Evolutionary conservation across 1,139 yeast genomes (phyloP).

Genomic region (Taphrina wiesneri): DNA sequence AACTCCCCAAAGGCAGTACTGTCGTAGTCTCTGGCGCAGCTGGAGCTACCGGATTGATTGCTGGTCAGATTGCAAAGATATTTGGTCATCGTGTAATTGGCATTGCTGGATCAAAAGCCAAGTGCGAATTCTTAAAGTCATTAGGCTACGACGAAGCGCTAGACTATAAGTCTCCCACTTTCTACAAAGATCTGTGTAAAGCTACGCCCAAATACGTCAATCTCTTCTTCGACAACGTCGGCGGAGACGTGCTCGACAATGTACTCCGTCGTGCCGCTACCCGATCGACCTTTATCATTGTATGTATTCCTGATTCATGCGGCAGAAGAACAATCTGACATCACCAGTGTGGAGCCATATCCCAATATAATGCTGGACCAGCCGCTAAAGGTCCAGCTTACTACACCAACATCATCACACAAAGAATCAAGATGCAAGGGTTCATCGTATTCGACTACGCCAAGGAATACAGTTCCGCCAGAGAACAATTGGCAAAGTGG

Average conservation of each 20-base stretch:
- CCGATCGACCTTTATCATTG: slow-evolving; percentile 54
- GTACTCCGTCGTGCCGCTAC: slow-evolving; percentile 51
- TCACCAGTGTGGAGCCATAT: slow-evolving; percentile 57
- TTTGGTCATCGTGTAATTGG: slow-evolving; percentile 63
- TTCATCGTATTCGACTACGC: slow-evolving; percentile 35
- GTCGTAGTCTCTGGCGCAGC: slow-evolving; percentile 66
- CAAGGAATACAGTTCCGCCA: slow-evolving; percentile 28
- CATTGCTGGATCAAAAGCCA: slow-evolving; percentile 62
- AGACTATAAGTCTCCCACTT: slow-evolving; percentile 52
- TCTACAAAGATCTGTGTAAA: slow-evolving; percentile 24
- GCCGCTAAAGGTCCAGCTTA: slow-evolving; percentile 25
- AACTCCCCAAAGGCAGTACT: slow-evolving; percentile 40
- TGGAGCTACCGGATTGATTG: slow-evolving; percentile 69
- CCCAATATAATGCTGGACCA: slow-evolving; percentile 55
- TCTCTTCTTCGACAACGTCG: slow-evolving; percentile 50
- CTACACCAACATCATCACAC: slow-evolving; percentile 29
- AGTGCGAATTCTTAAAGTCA: slow-evolving; percentile 55
- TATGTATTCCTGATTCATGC: background rate
- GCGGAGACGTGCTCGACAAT: slow-evolving; percentile 60
- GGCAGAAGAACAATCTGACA: background rate
- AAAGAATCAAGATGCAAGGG: slow-evolving; percentile 31
- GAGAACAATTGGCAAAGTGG: slow-evolving; percentile 34
- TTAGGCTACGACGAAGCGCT: slow-evolving; percentile 57
- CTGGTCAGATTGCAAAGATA: slow-evolving; percentile 60
- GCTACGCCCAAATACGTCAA: slow-evolving; percentile 41